Percentiles rank a stretch among this genome's conserved stretches.
Evolutionary conservation across 2,329 filamentous ascomycete species (phyloP).

Genomic region (Phaeophleospora eucalypticola): DNA sequence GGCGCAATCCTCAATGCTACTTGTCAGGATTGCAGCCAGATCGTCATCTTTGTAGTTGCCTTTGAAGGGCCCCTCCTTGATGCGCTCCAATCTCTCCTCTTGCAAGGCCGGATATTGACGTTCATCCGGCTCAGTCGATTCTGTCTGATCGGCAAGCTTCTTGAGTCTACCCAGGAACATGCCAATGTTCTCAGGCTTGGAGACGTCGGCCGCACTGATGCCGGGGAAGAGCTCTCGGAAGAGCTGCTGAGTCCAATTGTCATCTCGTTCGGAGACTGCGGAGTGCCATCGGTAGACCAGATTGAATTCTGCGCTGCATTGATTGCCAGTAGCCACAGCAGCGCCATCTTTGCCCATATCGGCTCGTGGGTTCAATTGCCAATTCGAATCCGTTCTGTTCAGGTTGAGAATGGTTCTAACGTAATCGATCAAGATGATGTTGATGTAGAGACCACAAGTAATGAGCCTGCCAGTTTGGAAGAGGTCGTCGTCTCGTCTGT

Average conservation of each 20-base stretch:
- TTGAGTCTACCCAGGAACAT: conserved; percentile 30
- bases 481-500: conserved; percentile 44
- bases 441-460: conserved; percentile 51
- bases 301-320: conserved; percentile 52
- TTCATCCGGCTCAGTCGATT: conserved; percentile 27
- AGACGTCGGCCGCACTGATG: conserved; percentile 20
- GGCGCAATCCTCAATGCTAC: conserved; percentile 58
- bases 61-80: conserved; percentile 35
- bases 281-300: conserved; percentile 51
- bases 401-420: conserved; percentile 51
- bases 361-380: conserved; percentile 43
- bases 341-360: conserved; percentile 35
- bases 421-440: conserved; percentile 52
- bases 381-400: conserved; percentile 41
- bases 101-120: conserved; percentile 34
- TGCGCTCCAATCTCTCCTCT: conserved; percentile 24
- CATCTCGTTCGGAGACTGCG: conserved; percentile 42
- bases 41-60: conserved; percentile 56
- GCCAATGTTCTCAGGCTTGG: conserved; percentile 24
- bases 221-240: conserved; percentile 33
- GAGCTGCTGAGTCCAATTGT: conserved; percentile 42
- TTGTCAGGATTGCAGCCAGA: conserved; percentile 53
- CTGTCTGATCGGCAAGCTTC: conserved; percentile 27
- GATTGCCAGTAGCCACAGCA: conserved; percentile 46
- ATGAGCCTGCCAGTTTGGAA: conserved; percentile 52